Base-by-base conservation (phyloP, 805 yeast species). In the Suhomyces xylopsoci region DNA sequence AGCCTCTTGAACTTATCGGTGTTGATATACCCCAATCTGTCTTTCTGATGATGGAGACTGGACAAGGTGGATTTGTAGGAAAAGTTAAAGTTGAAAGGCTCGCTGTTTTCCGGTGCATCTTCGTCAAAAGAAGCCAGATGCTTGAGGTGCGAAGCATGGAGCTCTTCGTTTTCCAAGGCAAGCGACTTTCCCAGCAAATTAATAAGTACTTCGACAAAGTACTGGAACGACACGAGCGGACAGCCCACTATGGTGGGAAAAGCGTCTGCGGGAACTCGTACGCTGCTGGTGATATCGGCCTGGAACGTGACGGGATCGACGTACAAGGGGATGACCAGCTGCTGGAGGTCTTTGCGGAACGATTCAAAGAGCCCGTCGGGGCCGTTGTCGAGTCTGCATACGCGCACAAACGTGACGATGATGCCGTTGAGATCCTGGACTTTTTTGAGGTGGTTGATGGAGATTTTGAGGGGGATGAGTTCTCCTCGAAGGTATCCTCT, bases 401-500 rank as follows among this genome's bases (percentile, higher is more conserved):
- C 84, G 52, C 97, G 74, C 7, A 89, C 88, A 48, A 91, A 72
- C 0, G 97, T 90, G 10, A 88, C 80, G 5, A 90, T 87, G 2
- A 90, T 76, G 0, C 96, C 96, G 43, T 82, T 81, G 12, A 86
- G 69, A 58, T 85, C 86, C 60, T 84, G 83, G 28, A 89, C 77
- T 53, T 82, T 81, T 66, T 87, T 86, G 58, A 87, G 80, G 66
- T 91, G 97, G 46, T 81, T 76, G 42, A 91, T 74, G 25, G 76
- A 68, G 28, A 92, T 71, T 59, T 82, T 84, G 10, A 92, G 79
- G 0, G 96, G 94, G 0, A 92, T 81, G 1, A 78, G 64, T 62
- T 91, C 97, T 22, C 97, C 97, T 30, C 91, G 77, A 1, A 88
- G 69, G 62, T 79, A 90, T 0, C 97, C 97, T 40, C 85, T 73